Evolutionary conservation across 176 grass and related monocot genomes (phyloP).

Genomic region (Leersia perrieri): DNA sequence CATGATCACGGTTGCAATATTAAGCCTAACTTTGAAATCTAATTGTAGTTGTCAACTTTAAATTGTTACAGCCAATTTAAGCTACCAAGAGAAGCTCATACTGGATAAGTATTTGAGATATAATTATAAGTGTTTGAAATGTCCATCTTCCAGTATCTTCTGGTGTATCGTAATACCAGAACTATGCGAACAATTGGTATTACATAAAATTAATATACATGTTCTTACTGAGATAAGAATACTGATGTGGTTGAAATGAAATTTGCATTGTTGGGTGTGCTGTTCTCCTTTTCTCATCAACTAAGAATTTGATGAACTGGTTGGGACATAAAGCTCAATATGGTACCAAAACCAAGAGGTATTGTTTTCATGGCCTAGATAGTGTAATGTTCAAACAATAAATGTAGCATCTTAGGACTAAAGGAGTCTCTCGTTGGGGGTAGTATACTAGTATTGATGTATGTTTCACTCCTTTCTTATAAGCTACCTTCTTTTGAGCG

Average conservation of each 20-base stretch:
- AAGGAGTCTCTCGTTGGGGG: not conserved
- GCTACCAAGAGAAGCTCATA: not conserved
- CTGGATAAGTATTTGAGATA: not conserved
- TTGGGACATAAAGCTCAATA: not conserved
- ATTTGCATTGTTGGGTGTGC: not conserved
- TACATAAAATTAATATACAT: not conserved
- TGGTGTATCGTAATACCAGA: not conserved
- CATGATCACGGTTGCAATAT: not conserved
- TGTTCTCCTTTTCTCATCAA: not conserved
- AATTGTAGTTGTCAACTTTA: not conserved
- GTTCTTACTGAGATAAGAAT: conserved; percentile 1
- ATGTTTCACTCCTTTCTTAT: not conserved
- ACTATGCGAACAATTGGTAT: not conserved
- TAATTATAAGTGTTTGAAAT: not conserved
- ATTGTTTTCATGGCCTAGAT: not conserved
- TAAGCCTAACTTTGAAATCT: not conserved
- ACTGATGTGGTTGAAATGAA: not conserved
- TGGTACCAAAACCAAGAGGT: not conserved
- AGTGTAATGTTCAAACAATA: not conserved
- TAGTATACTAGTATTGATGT: not conserved
- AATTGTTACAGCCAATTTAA: conserved; percentile 3
- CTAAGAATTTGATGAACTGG: not conserved
- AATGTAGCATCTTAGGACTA: not conserved
- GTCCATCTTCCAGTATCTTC: conserved; percentile 6
- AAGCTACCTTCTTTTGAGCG: not conserved